Percentiles rank a stretch among this genome's conserved stretches.
These are phyloP conservation scores for Lecanosticta acicola DNA, from an alignment of 2,329 filamentous ascomycete genomes.

Conservation along the genomic window DNA sequence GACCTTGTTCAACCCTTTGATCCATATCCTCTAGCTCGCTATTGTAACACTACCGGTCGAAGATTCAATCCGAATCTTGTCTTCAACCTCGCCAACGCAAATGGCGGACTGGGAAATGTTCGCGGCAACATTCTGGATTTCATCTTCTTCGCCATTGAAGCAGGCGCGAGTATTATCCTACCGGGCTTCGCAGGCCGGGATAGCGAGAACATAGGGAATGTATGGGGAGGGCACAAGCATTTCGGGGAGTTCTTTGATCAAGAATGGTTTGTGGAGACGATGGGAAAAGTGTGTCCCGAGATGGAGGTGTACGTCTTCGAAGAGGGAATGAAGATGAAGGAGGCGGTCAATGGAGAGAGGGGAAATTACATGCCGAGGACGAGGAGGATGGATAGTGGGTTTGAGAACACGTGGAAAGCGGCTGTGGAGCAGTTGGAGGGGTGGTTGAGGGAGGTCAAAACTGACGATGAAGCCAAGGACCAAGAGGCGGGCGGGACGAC, in stretches of 20 bases:
- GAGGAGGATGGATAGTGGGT: conserved; percentile 20
- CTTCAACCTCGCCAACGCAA: conserved; percentile 41
- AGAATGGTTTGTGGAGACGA: conserved; percentile 20
- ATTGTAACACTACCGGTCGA: conserved; percentile 34
- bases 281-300: conserved; percentile 24
- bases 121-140: conserved; percentile 11
- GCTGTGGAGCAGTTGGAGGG: conserved; percentile 12
- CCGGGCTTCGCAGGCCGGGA: conserved; percentile 18
- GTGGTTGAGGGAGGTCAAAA: conserved; percentile 17
- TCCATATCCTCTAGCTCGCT: conserved; percentile 17
- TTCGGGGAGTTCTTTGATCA: conserved; percentile 29
- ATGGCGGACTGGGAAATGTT: conserved; percentile 37
- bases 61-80: conserved; percentile 39
- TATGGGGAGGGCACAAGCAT: conserved; percentile 20
- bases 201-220: conserved; percentile 14
- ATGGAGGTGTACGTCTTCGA: conserved; percentile 23
- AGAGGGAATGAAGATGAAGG: conserved; percentile 8
- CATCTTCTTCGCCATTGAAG: conserved; percentile 18
- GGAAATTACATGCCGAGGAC: conserved; percentile 19
- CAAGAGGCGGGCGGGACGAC: conserved; percentile 4
- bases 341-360: conserved; percentile 1
- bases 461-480: conserved; percentile 2
- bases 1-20: conserved; percentile 22
- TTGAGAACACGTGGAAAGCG: conserved; percentile 9
- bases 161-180: conserved; percentile 34